Evolutionary conservation across 148 eudicot genomes (phyloP).

Genomic region (Nyssa sinensis): DNA sequence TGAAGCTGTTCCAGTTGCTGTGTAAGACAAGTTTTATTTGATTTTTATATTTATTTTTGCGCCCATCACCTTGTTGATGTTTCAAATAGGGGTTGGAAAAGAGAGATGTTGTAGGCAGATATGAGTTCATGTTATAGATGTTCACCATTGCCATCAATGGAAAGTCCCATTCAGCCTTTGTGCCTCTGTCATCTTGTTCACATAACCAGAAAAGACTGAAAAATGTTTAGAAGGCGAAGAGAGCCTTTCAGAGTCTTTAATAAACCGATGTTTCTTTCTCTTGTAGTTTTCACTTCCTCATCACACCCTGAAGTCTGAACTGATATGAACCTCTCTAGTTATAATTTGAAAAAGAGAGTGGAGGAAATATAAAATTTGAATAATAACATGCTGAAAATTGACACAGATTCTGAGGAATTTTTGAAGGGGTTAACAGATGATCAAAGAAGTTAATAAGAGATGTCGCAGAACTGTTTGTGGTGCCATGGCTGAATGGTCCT

Average conservation of each 20-base stretch:
- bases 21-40: conserved; percentile 20
- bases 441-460: too few species aligned
- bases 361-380: too few species aligned
- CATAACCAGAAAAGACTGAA: not conserved
- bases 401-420: too few species aligned
- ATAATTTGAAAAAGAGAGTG: too few species aligned
- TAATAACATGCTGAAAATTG: too few species aligned
- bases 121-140: conserved; percentile 17
- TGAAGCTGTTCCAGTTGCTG: conserved; percentile 63
- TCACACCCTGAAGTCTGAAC: not conserved
- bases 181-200: not conserved
- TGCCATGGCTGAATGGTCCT: too few species aligned
- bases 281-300: not conserved
- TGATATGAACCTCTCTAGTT: too few species aligned
- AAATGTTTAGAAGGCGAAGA: conserved; percentile 3
- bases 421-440: too few species aligned
- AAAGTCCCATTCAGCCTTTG: not conserved
- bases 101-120: conserved; percentile 13
- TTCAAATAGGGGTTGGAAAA: conserved; percentile 12
- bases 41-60: conserved; percentile 11
- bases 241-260: conserved; percentile 2
- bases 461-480: too few species aligned
- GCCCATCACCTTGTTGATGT: not conserved
- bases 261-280: not conserved
- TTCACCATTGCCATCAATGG: conserved; percentile 1